Conservation (phyloP, 768 basidiomycete species). For the Punctularia strigosozonata region DNA sequence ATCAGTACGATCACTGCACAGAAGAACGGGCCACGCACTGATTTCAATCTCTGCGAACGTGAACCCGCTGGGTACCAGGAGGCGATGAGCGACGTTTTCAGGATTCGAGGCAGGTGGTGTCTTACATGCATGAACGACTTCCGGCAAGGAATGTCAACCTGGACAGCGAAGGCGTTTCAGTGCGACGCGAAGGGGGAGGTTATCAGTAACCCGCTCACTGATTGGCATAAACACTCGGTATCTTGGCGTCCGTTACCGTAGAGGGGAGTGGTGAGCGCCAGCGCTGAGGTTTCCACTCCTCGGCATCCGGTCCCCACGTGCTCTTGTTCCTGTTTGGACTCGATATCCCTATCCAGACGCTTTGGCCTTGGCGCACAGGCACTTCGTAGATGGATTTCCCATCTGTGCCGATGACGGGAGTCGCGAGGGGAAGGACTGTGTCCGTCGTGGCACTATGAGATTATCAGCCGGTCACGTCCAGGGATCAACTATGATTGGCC, state of each 20-base stretch:
- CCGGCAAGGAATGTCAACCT: slow-evolving; percentile 10
- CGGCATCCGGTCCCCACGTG: slow-evolving; percentile 29
- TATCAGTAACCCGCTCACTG: too few relatives aligned
- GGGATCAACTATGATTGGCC: too few relatives aligned
- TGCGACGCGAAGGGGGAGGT: too few relatives aligned
- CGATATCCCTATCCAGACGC: slow-evolving; percentile 13
- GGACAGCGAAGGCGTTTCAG: too few relatives aligned
- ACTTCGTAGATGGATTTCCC: slow-evolving; percentile 15
- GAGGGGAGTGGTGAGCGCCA: slow-evolving; percentile 19
- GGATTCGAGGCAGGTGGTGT: too few relatives aligned
- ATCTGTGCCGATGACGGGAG: slow-evolving; percentile 18
- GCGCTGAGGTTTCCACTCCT: slow-evolving; percentile 31
- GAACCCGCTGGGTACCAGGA: slow-evolving; percentile 9
- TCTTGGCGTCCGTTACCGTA: slow-evolving; percentile 13
- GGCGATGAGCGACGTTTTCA: too few relatives aligned
- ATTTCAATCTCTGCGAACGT: slow-evolving; percentile 9
- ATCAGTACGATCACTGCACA: too few relatives aligned
- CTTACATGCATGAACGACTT: slow-evolving; percentile 6
- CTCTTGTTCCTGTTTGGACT: slow-evolving; percentile 22
- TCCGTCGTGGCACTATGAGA: slow-evolving; percentile 7
- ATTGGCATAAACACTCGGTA: slow-evolving; percentile 22
- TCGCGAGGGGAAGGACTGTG: slow-evolving; percentile 18
- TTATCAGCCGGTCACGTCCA: too few relatives aligned
- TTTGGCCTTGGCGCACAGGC: slow-evolving; percentile 15
- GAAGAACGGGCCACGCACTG: too few relatives aligned